Base-by-base conservation (phyloP, 1,284 basidiomycete species). In the Hemileia vastatrix region DNA sequence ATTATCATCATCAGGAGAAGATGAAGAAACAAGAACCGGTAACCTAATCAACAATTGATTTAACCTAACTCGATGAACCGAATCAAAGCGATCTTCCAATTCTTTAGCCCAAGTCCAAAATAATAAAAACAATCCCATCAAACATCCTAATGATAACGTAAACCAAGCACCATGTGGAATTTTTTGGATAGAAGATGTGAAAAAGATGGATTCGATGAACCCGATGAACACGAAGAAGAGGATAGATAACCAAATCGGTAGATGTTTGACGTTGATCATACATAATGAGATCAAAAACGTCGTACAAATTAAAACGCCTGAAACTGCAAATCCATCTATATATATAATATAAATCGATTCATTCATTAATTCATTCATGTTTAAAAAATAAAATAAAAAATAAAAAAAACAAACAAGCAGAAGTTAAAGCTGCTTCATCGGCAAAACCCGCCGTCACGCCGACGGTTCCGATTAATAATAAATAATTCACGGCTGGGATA, bases 221-320 rank as follows among this genome's bases (percentile, higher is more conserved):
- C 83, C 84, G 57, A 82, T 85, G 31, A 79, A 68, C 2, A 82
- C 0, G 65, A 85, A 81, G 69, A 81, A 85, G 1, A 67, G 71
- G 3, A 84, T 3, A 0, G 78, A 78, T 13, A 84, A 13, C 57
- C 64, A 65, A 32, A 57, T 19, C 1, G 48, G 62, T n/a, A 47
- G 15, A 24, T 36, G 36, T 44, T 56, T 61, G 4, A 45, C 24
- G 64, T 69, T 31, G 65, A 66, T 52, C 50, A 66, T 62, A 49
- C 36, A 54, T 53, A 85, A 72, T 0, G 82, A 75, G 31, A 86
- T 75, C 45, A 86, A 73, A 1, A 80, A 75, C 2, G 80, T 82
- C 0, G 84, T 85, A 4, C 81, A 78, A 57, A 85, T 78, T 81
- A 85, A 82, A 45, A 84, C 83, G 0, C 83, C 83, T 0, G 83